Base-by-base conservation (phyloP, 805 yeast species). In the Kazachstania psychrophila region DNA sequence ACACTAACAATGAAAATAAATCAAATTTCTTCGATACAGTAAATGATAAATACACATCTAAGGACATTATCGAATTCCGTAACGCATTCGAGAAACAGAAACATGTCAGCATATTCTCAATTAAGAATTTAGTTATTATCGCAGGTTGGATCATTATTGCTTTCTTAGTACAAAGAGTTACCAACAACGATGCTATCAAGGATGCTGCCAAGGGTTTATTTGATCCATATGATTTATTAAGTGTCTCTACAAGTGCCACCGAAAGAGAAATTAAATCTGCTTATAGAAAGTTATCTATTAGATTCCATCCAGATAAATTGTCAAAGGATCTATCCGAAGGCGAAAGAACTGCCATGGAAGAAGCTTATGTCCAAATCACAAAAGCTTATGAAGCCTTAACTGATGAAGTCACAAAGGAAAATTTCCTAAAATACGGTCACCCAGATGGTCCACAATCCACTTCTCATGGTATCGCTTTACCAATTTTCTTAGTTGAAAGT, bases 371-470 rank as follows among this genome's bases (percentile, higher is more conserved):
- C 26, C 69, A 75, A 47, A 82, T 92, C 50, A 79, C 84, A 41
- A 83, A 84, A 61, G 99, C 99, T 18, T 87, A 94, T 64, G 83
- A 87, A 61, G 85, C 98, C 0, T 72, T 92, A 45, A 94, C 98
- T 11, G 97, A 92, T 61, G 96, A 85, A 48, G 71, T 68, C 9
- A 77, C 84, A 3, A 81, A 76, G 50, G 84, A 83, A 48, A 92
- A 92, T 57, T 87, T 73, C 58, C 65, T 79, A 50, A 78, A 75
- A 49, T 92, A 80, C 53, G 99, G 99, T 34, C 95, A 94, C 57
- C 99, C 99, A 4, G 99, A 92, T 64, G 98, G 98, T 29, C 95
- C 94, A 28, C 95, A 85, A 60, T 84, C 84, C 19, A 70, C 80
- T 14, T 66, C 80, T 15, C 96, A 86, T 57, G 98, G 98, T 43